Conservation (phyloP, 352 stramenopile genomes). For the Phytophthora kernoviae region DNA sequence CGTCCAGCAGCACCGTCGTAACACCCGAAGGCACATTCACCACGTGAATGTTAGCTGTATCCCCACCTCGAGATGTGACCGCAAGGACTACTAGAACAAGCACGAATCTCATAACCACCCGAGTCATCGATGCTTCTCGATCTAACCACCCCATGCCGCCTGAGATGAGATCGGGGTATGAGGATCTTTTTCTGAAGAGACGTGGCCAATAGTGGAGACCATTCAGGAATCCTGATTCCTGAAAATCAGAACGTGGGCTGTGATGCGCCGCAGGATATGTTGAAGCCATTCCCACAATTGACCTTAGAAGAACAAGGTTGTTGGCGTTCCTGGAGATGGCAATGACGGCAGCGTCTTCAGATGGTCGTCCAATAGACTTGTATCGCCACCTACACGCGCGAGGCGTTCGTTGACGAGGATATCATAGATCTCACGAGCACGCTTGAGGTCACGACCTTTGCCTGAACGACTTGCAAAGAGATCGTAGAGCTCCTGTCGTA, state of each 20-base stretch:
- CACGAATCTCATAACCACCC: conserved; percentile 5
- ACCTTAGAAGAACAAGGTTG: not conserved
- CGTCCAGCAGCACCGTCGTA: conserved; percentile 49
- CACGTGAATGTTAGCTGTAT: conserved; percentile 18
- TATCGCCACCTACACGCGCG: conserved; percentile 18
- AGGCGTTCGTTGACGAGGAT: conserved; percentile 38
- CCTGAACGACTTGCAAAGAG: conserved; percentile 42
- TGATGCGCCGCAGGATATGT: conserved; percentile 2
- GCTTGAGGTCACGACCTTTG: conserved; percentile 32
- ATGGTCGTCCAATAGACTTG: conserved; percentile 16
- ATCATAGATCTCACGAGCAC: conserved; percentile 40
- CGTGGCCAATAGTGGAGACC: conserved; percentile 14
- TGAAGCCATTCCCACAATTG: not conserved
- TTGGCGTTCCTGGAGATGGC: not conserved
- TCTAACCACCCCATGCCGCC: conserved; percentile 1
- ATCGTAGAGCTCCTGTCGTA: conserved; percentile 61
- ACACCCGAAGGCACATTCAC: conserved; percentile 63
- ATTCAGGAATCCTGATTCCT: conserved; percentile 12
- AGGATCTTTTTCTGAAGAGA: conserved; percentile 16
- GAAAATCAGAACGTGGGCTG: conserved; percentile 9
- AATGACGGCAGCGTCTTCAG: not conserved
- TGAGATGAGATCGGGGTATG: conserved; percentile 3
- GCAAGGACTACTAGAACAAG: conserved; percentile 1
- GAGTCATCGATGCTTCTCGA: conserved; percentile 1
- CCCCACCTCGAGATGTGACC: conserved; percentile 3